Conservation (phyloP, 2,329 filamentous ascomycete genomes). For the Fusarium annulatum region DNA sequence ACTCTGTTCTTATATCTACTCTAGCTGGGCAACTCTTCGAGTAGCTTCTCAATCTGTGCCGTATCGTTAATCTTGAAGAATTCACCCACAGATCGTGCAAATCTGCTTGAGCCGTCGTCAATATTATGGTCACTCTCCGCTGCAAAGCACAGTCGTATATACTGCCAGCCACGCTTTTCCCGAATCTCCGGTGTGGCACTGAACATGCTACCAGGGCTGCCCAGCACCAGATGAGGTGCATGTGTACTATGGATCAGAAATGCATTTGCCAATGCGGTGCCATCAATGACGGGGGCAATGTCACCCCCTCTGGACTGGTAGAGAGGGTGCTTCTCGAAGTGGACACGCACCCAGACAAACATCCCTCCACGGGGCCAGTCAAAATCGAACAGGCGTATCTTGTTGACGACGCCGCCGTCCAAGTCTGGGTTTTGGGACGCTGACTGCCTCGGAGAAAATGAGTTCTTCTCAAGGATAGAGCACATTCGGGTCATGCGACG, state of each 20-base stretch:
- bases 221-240: slow-evolving; percentile 76
- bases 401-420: slow-evolving; percentile 81
- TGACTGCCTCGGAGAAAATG: slow-evolving; percentile 73
- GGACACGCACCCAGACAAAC: slow-evolving; percentile 86
- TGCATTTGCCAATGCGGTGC: slow-evolving; percentile 68
- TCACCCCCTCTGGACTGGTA: slow-evolving; percentile 53
- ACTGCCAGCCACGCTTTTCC: slow-evolving; percentile 72
- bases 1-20: background rate
- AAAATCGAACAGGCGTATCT: slow-evolving; percentile 79
- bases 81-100: slow-evolving; percentile 74
- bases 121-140: slow-evolving; percentile 81
- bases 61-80: slow-evolving; percentile 83
- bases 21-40: slow-evolving; percentile 50
- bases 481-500: slow-evolving; percentile 86
- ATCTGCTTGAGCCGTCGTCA: slow-evolving; percentile 67
- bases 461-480: slow-evolving; percentile 74
- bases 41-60: slow-evolving; percentile 72
- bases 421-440: slow-evolving; percentile 59
- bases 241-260: slow-evolving; percentile 78
- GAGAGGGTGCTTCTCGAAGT: slow-evolving; percentile 79
- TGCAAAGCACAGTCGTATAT: slow-evolving; percentile 85
- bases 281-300: slow-evolving; percentile 58
- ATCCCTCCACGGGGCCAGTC: slow-evolving; percentile 87
- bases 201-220: slow-evolving; percentile 79
- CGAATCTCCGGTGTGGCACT: slow-evolving; percentile 71